A percentile compares a stretch with the other conserved stretches of the same genome.
Conservation (phyloP, 2,329 filamentous ascomycete species). For the Colletotrichum eleusines region DNA sequence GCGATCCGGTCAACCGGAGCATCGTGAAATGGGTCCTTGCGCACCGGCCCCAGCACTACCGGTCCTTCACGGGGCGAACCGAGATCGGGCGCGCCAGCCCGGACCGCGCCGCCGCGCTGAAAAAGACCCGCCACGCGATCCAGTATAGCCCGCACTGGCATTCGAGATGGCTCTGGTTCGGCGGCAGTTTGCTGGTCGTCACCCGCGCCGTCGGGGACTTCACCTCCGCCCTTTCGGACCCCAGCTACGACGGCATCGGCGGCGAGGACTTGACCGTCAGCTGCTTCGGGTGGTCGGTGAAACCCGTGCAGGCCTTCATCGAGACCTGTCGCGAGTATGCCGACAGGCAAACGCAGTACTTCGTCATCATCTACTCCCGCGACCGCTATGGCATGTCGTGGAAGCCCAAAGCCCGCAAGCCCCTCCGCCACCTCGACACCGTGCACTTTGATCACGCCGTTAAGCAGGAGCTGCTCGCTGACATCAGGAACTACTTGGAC, state of each 20-base stretch:
- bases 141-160: conserved; percentile 61
- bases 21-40: conserved; percentile 60
- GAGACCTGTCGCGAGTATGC: conserved; percentile 61
- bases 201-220: conserved; percentile 56
- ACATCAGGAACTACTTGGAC: conserved; percentile 66
- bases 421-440: conserved; percentile 62
- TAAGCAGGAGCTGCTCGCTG: conserved; percentile 61
- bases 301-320: conserved; percentile 60
- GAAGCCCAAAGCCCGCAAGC: conserved; percentile 62
- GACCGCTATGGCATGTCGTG: conserved; percentile 61
- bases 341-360: conserved; percentile 61
- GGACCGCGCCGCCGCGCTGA: conserved; percentile 55
- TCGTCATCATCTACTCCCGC: conserved; percentile 62
- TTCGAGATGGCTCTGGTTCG: conserved; percentile 63
- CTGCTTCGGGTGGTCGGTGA: conserved; percentile 64
- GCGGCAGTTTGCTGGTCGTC: conserved; percentile 59
- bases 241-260: conserved; percentile 59
- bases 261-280: conserved; percentile 61
- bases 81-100: conserved; percentile 49
- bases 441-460: conserved; percentile 61
- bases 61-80: conserved; percentile 59
- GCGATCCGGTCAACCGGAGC: conserved; percentile 59
- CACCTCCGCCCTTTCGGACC: conserved; percentile 53
- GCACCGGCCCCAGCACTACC: conserved; percentile 54
- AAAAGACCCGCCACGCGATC: conserved; percentile 56